These are phyloP conservation scores for Aaosphaeria arxii DNA, from an alignment of 2,329 filamentous ascomycete species.

Conservation along the genomic window DNA sequence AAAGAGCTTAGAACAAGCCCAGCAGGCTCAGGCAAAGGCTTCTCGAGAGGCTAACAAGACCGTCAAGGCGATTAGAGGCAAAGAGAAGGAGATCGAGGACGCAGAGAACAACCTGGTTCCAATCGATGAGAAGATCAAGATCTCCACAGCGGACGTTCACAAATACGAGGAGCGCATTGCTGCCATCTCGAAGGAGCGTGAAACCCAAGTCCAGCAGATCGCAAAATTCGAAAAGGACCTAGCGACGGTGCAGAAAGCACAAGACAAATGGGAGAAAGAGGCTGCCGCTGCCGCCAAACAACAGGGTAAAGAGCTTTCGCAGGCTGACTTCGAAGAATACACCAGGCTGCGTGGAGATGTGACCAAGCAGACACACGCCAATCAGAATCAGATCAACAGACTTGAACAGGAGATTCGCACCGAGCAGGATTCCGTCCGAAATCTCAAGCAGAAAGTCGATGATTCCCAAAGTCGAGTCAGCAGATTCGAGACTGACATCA, in stretches of 20 bases:
- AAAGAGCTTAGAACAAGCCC: slow-evolving; percentile 73
- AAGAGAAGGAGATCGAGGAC: slow-evolving; percentile 84
- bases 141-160: slow-evolving; percentile 69
- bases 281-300: slow-evolving; percentile 82
- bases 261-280: slow-evolving; percentile 82
- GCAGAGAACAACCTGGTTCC: slow-evolving; percentile 83
- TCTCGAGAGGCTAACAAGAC: slow-evolving; percentile 73
- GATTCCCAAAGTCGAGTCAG: slow-evolving; percentile 69
- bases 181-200: slow-evolving; percentile 71
- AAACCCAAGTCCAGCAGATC: slow-evolving; percentile 65
- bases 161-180: slow-evolving; percentile 66
- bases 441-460: slow-evolving; percentile 83
- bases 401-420: slow-evolving; percentile 86
- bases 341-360: slow-evolving; percentile 80
- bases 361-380: slow-evolving; percentile 74
- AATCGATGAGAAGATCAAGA: slow-evolving; percentile 81
- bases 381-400: slow-evolving; percentile 80
- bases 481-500: slow-evolving; percentile 70
- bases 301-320: slow-evolving; percentile 80
- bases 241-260: slow-evolving; percentile 81
- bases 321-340: slow-evolving; percentile 86
- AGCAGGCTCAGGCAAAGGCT: slow-evolving; percentile 76
- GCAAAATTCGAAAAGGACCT: slow-evolving; percentile 78
- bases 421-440: slow-evolving; percentile 86
- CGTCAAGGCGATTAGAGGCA: slow-evolving; percentile 81